Evolutionary conservation across 139 green algal genomes (phyloP).

Genomic region (Raphidocelis subcapitata): DNA sequence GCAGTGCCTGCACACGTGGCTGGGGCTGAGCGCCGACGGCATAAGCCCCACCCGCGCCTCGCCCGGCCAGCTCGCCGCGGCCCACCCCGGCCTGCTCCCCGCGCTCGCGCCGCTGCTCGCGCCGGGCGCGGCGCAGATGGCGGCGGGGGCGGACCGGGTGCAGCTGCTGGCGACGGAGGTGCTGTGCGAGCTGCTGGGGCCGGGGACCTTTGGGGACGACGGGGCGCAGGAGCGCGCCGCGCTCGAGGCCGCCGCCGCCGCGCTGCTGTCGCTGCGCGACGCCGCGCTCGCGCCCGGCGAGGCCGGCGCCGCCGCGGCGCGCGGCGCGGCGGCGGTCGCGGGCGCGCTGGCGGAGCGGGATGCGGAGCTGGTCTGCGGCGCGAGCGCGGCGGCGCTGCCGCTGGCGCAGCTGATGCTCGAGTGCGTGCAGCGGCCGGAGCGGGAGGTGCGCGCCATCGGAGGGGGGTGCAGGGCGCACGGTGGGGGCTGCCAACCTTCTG

Average conservation of each 20-base stretch:
- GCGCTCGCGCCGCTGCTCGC: slow-evolving; percentile 28
- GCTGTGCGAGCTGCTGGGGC: slow-evolving; percentile 41
- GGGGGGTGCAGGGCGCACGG: background rate
- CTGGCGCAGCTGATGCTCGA: slow-evolving; percentile 54
- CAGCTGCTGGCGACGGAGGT: slow-evolving; percentile 28
- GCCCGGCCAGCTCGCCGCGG: slow-evolving; percentile 26
- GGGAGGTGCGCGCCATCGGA: background rate
- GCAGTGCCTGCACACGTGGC: slow-evolving; percentile 39
- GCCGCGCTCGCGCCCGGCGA: slow-evolving; percentile 18
- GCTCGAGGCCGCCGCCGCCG: slow-evolving; percentile 14
- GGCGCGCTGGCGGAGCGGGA: slow-evolving; percentile 48
- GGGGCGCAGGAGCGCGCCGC: slow-evolving; percentile 33
- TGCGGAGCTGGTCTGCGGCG: slow-evolving; percentile 18
- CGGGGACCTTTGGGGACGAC: slow-evolving; percentile 12
- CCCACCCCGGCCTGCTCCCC: slow-evolving; percentile 32
- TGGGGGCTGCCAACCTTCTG: no score
- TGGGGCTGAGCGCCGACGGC: slow-evolving; percentile 35
- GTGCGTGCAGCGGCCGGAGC: slow-evolving; percentile 10
- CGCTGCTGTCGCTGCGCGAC: slow-evolving; percentile 25
- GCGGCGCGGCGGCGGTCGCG: slow-evolving; percentile 4
- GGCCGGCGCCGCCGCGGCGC: slow-evolving; percentile 17
- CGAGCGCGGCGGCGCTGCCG: slow-evolving; percentile 5
- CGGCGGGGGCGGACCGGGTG: slow-evolving; percentile 10
- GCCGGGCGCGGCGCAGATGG: background rate
- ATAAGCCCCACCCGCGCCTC: slow-evolving; percentile 13